Conservation (phyloP, 2,329 filamentous ascomycete genomes). For the Ophiostoma ulmi region DNA sequence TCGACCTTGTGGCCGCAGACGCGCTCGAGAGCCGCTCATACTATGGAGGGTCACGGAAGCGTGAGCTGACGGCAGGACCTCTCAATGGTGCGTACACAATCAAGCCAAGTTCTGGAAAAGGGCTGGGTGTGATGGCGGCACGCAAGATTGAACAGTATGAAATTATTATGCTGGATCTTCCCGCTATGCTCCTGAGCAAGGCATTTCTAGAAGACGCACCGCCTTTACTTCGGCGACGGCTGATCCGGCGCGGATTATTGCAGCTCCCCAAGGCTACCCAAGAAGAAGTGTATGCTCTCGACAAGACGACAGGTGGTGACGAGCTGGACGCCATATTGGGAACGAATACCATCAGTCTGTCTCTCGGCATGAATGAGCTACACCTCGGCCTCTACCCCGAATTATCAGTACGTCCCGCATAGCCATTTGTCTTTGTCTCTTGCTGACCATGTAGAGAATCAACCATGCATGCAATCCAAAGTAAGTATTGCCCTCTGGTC, state of each 20-base stretch:
- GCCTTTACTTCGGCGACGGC: not conserved
- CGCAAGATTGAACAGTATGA: not conserved
- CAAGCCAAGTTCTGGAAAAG: not conserved
- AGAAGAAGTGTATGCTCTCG: not conserved
- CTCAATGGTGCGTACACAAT: not conserved
- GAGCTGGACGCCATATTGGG: not conserved
- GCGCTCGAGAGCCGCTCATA: not conserved
- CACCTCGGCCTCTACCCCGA: not conserved
- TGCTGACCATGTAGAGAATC: not conserved
- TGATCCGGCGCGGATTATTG: not conserved
- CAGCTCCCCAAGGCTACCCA: not conserved
- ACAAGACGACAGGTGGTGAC: not conserved
- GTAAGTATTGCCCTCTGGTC: not conserved
- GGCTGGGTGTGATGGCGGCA: not conserved
- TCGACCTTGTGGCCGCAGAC: not conserved
- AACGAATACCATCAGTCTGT: not conserved
- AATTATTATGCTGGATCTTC: not conserved
- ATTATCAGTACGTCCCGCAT: not conserved
- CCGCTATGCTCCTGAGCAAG: not conserved
- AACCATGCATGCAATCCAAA: constrained; percentile 6
- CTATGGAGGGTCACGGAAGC: not conserved
- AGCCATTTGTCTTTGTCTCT: not conserved
- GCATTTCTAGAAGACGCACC: not conserved
- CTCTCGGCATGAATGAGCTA: not conserved
- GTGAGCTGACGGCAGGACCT: not conserved